Conservation (phyloP, 2,329 filamentous ascomycete species). For the Tolypocladium inflatum region DNA sequence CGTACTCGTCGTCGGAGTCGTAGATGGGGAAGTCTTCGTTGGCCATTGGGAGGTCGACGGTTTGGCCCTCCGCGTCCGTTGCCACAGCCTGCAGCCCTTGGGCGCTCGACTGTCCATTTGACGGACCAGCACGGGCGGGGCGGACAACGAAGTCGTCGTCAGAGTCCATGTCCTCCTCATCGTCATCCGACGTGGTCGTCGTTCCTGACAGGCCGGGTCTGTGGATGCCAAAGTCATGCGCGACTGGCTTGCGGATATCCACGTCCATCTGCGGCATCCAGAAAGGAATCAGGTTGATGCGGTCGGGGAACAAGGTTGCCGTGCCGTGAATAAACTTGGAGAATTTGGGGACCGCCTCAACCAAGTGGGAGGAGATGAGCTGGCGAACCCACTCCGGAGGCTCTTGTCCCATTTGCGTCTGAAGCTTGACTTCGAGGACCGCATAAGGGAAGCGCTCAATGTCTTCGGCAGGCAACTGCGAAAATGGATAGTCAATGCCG, state of each 20-base stretch:
- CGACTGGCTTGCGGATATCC: conserved; percentile 88
- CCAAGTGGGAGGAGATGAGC: conserved; percentile 83
- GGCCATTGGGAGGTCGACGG: conserved; percentile 48
- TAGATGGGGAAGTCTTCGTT: conserved; percentile 78
- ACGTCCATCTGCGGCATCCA: conserved; percentile 99
- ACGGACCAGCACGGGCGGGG: conserved; percentile 4
- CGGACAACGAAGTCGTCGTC: conserved; percentile 46
- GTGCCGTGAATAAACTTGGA: conserved; percentile 98
- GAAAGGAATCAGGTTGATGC: conserved; percentile 85
- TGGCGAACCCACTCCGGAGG: conserved; percentile 95
- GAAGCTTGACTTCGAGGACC: conserved; percentile 91
- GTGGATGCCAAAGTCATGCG: conserved; percentile 84
- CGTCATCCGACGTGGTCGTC: conserved; percentile 67
- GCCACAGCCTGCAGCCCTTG: conserved; percentile 34
- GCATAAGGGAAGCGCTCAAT: conserved; percentile 92
- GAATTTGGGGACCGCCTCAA: conserved; percentile 98
- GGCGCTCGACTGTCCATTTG: conserved; percentile 26
- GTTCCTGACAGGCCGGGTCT: conserved; percentile 66
- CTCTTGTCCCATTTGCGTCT: conserved; percentile 91
- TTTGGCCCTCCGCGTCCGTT: conserved; percentile 73
- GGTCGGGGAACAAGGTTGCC: conserved; percentile 74
- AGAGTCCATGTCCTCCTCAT: conserved; percentile 62
- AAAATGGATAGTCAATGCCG: conserved; percentile 90
- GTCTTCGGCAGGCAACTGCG: conserved; percentile 75
- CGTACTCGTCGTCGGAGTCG: conserved; percentile 73